Evolutionary conservation across 306 rosid genomes (phyloP).

Genomic region (Cicer chorassanicum): DNA sequence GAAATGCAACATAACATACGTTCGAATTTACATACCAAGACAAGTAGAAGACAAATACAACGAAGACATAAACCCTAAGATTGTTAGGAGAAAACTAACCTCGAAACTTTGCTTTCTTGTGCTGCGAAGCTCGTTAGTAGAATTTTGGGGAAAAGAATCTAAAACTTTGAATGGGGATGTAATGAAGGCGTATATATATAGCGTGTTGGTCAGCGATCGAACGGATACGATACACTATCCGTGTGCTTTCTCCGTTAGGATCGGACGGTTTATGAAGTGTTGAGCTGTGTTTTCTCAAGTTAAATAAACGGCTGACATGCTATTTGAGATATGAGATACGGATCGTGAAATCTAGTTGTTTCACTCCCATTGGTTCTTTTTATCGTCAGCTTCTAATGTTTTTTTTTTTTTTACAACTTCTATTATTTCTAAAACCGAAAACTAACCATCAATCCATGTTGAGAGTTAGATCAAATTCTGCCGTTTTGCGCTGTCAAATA

Average conservation of each 20-base stretch:
- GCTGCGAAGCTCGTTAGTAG: background rate
- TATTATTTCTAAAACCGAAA: too few relatives aligned
- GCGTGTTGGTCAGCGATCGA: constrained; percentile 6
- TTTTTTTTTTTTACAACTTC: background rate
- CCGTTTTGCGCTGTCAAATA: background rate
- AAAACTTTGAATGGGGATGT: background rate
- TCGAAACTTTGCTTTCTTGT: constrained; percentile 24
- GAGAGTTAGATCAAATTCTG: background rate
- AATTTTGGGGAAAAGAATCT: background rate
- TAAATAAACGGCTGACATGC: background rate
- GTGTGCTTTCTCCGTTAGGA: constrained; percentile 26
- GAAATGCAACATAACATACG: background rate
- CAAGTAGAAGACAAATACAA: background rate
- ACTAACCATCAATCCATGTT: background rate
- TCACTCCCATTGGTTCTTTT: constrained; percentile 2
- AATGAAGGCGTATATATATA: constrained; percentile 25
- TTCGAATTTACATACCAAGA: background rate
- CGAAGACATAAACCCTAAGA: constrained; percentile 20
- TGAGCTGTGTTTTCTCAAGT: constrained; percentile 26
- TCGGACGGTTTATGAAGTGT: constrained; percentile 3
- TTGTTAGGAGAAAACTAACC: constrained; percentile 38
- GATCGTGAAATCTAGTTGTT: constrained; percentile 22
- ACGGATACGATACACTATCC: constrained; percentile 33
- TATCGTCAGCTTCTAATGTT: background rate
- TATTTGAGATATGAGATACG: background rate